A percentile compares a stretch with the other conserved stretches of the same genome.
Evolutionary conservation across 768 basidiomycete species (phyloP).

Genomic region (Tulasnella calospora): DNA sequence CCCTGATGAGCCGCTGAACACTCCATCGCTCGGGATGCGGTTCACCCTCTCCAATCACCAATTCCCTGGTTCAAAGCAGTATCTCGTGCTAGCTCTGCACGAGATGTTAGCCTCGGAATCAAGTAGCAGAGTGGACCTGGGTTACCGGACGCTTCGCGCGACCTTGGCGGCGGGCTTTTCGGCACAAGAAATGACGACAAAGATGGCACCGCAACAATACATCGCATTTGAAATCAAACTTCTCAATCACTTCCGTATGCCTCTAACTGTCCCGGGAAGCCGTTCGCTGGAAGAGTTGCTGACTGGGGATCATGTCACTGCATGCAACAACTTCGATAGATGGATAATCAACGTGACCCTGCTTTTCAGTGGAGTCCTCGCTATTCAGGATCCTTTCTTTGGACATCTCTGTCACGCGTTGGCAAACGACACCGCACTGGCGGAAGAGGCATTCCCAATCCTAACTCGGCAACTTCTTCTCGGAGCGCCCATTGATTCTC

Average conservation of each 20-base stretch:
- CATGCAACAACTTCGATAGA: conserved; percentile 43
- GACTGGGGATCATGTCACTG: not conserved
- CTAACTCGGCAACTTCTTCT: conserved; percentile 65
- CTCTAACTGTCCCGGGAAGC: not conserved
- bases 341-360: conserved; percentile 63
- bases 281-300: conserved; percentile 16
- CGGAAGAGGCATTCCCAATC: conserved; percentile 64
- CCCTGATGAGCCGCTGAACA: conserved; percentile 46
- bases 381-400: conserved; percentile 56
- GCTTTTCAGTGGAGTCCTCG: conserved; percentile 56
- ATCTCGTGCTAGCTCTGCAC: conserved; percentile 51
- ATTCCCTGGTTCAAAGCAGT: conserved; percentile 26
- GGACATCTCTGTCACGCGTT: conserved; percentile 61
- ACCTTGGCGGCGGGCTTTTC: conserved; percentile 40
- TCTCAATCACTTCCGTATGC: conserved; percentile 9
- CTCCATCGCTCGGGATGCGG: conserved; percentile 44
- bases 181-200: not conserved
- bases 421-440: conserved; percentile 50
- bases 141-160: conserved; percentile 62
- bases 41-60: conserved; percentile 44
- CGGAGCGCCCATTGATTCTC: conserved; percentile 30
- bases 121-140: conserved; percentile 48
- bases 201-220: not conserved
- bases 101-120: conserved; percentile 53
- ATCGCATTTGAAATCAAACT: conserved; percentile 17